Conservation (phyloP, 1,284 basidiomycete genomes). For the Taiwanofungus camphoratus region DNA sequence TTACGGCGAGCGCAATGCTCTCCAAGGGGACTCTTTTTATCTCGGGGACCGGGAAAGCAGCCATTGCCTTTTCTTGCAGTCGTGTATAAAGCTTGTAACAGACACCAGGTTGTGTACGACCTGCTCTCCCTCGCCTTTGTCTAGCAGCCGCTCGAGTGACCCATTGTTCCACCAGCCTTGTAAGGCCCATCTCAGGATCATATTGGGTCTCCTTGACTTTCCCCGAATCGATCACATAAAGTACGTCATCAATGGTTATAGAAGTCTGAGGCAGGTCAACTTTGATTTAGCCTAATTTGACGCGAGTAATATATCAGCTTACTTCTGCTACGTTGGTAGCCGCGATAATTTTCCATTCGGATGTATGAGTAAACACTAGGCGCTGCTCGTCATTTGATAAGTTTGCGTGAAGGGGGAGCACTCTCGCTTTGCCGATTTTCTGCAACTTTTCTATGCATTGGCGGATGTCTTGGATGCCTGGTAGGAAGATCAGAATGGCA, state of each 20-base stretch:
- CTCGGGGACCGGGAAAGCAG: slow-evolving; percentile 76
- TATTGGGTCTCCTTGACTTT: slow-evolving; percentile 89
- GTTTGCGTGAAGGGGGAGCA: slow-evolving; percentile 89
- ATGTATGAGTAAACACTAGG: slow-evolving; percentile 63
- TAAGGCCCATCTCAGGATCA: slow-evolving; percentile 73
- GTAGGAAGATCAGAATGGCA: slow-evolving; percentile 83
- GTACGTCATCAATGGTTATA: slow-evolving; percentile 89
- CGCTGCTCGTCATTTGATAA: slow-evolving; percentile 83
- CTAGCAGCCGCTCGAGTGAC: slow-evolving; percentile 76
- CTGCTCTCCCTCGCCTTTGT: slow-evolving; percentile 87
- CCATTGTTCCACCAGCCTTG: slow-evolving; percentile 75
- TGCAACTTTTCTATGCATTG: slow-evolving; percentile 73
- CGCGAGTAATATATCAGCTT: slow-evolving; percentile 12
- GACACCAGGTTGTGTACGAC: slow-evolving; percentile 77
- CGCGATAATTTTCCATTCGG: slow-evolving; percentile 81
- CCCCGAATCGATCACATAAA: slow-evolving; percentile 83
- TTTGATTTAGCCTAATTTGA: background rate
- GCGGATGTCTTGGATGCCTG: slow-evolving; percentile 85
- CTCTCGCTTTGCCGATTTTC: slow-evolving; percentile 39
- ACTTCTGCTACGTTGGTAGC: slow-evolving; percentile 89
- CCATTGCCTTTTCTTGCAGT: slow-evolving; percentile 69
- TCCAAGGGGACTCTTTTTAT: slow-evolving; percentile 89
- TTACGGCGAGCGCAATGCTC: slow-evolving; percentile 77
- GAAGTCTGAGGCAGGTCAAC: slow-evolving; percentile 59
- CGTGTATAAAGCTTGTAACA: slow-evolving; percentile 86